These are phyloP conservation scores for Akanthomyces dipterigenus DNA, from an alignment of 2,329 filamentous ascomycete species.

Conservation along the genomic window DNA sequence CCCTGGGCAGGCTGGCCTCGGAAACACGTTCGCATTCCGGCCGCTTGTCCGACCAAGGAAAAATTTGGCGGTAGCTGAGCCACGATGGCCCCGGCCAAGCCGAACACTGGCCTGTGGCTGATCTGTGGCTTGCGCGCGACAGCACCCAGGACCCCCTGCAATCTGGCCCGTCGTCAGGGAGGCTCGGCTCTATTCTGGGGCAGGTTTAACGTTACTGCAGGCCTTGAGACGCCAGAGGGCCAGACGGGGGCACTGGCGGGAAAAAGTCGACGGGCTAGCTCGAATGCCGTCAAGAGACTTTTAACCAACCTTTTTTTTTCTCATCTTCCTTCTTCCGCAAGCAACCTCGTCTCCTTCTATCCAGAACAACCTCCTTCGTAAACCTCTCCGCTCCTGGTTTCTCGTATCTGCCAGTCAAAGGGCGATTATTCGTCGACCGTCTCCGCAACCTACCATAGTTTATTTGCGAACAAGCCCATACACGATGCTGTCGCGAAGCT, in stretches of 20 bases:
- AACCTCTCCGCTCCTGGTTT: conserved; percentile 8
- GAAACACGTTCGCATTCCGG: conserved; percentile 18
- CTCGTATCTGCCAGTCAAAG: conserved; percentile 6
- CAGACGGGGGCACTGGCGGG: background rate
- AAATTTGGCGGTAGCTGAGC: background rate
- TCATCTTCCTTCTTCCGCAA: conserved; percentile 11
- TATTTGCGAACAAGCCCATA: conserved; percentile 15
- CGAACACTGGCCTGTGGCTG: background rate
- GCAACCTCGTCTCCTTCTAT: conserved; percentile 11
- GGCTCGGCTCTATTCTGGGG: conserved; percentile 10
- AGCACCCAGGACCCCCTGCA: background rate
- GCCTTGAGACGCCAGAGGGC: background rate
- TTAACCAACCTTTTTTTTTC: conserved; percentile 11
- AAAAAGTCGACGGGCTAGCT: conserved; percentile 4
- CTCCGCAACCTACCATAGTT: background rate
- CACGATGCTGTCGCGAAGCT: conserved; percentile 54
- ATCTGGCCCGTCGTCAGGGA: background rate
- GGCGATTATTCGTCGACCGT: conserved; percentile 7
- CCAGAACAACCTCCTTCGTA: conserved; percentile 8
- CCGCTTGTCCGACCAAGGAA: conserved; percentile 11
- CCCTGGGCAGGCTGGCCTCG: conserved; percentile 2
- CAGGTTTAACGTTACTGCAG: conserved; percentile 9
- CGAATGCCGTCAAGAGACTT: background rate
- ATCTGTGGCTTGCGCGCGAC: background rate
- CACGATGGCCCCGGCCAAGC: background rate